Conservation (phyloP, 192 early-diverging fungal species). For the Mortierella hygrophila region DNA sequence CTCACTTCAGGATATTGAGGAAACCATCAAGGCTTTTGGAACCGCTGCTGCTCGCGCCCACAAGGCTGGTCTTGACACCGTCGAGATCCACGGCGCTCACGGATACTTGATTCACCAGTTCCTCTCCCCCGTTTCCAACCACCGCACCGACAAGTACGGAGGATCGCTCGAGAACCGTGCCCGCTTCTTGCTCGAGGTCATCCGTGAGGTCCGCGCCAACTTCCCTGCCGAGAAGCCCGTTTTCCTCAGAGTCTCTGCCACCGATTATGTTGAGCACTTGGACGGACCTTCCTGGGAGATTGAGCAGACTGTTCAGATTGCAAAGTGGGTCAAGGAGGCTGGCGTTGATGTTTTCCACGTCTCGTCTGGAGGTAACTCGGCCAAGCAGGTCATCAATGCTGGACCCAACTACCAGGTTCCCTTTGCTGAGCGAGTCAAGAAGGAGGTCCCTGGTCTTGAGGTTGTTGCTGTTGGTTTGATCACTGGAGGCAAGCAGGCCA, state of each 20-base stretch:
- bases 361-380: constrained; percentile 80
- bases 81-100: constrained; percentile 93
- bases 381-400: constrained; percentile 60
- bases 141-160: constrained; percentile 91
- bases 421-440: constrained; percentile 72
- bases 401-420: constrained; percentile 75
- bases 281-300: constrained; percentile 71
- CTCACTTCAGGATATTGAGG: constrained; percentile 73
- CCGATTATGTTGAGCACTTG: constrained; percentile 72
- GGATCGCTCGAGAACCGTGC: constrained; percentile 89
- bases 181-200: constrained; percentile 64
- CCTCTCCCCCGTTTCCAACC: constrained; percentile 83
- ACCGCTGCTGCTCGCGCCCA: constrained; percentile 76
- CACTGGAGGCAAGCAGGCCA: constrained; percentile 72
- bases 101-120: constrained; percentile 90
- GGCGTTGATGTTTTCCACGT: constrained; percentile 90
- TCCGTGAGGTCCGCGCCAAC: constrained; percentile 68
- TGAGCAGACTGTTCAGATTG: constrained; percentile 78
- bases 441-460: constrained; percentile 62
- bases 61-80: constrained; percentile 85
- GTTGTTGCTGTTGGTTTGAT: constrained; percentile 83
- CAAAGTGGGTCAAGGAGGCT: constrained; percentile 64
- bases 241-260: constrained; percentile 82
- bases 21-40: constrained; percentile 73
- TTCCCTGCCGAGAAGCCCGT: constrained; percentile 77